Conservation (phyloP, 2,329 filamentous ascomycete genomes). For the Colletotrichum phormii region DNA sequence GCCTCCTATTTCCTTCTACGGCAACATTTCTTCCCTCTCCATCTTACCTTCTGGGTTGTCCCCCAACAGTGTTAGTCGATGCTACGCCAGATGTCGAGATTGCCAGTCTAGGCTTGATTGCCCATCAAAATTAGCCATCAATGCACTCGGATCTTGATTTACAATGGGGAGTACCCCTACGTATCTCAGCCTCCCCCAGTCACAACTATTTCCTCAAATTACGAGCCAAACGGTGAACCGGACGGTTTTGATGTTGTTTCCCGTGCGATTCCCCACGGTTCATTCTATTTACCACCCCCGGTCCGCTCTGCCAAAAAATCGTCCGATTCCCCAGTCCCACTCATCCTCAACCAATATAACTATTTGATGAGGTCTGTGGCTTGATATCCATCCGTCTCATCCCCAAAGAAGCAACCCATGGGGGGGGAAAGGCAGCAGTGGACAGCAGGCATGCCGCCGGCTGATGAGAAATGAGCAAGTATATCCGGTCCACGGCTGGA, state of each 20-base stretch:
- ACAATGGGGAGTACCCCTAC: conserved; percentile 19
- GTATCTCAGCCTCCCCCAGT: background rate
- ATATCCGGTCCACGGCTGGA: background rate
- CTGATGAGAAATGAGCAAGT: background rate
- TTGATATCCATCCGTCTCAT: background rate
- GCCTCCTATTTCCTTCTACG: background rate
- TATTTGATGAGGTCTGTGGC: background rate
- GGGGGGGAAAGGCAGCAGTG: background rate
- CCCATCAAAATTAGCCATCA: conserved; percentile 33
- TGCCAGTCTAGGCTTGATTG: conserved; percentile 30
- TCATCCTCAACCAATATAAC: background rate
- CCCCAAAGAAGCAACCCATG: background rate
- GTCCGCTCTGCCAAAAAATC: background rate
- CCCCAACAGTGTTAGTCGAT: conserved; percentile 7
- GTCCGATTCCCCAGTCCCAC: conserved; percentile 6
- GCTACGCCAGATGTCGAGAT: conserved; percentile 22
- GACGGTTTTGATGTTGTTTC: background rate
- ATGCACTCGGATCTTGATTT: conserved; percentile 28
- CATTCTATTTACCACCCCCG: conserved; percentile 7
- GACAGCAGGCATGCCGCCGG: background rate
- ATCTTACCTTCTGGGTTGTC: background rate
- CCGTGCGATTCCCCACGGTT: background rate
- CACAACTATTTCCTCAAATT: background rate
- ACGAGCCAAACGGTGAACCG: background rate
- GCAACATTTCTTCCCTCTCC: background rate